Evolutionary conservation across 257 asterid genomes (phyloP), one percentile per base, ranked within the genome.

Genomic region (Jacaranda mimosifolia): DNA sequence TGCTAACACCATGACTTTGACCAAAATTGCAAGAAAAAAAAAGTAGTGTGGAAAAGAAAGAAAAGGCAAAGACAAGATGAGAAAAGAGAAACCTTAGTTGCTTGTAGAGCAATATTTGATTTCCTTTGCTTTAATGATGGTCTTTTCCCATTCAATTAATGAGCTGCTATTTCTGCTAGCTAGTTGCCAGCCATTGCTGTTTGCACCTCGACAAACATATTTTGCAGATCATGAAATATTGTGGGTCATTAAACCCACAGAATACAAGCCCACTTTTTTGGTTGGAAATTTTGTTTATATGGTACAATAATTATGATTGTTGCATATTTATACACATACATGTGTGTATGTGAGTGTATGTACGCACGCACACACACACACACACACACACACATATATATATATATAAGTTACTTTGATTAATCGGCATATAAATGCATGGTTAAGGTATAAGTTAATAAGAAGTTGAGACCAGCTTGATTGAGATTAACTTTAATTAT

Each of bases 1-100:
- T 87, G 85, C 55, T 70, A 79, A 63, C 64, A 62, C 85, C 82
- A 85, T 72, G 72, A 60, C 64, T 85, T 86, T 85, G 92, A 84
- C 90, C 78, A 79, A 26, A 79, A 64, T 79, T 60, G 51, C 17
- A 53, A 36, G 59, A 46, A 79, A 77, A 53, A n/a, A n/a, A 38
- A 32, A 43, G 58, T 39, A 56, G 46, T 38, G 49, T 35, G 40
- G 73, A 63, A 43, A 75, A 40, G 32, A 36, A 39, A 9, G 15
- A 36, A 4, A 52, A 75, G 40, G 21, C 1, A 52, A 42, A 68
- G 18, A 10, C 32, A 13, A 45, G 43, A 12, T 45, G 64, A 32
- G 73, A 18, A 52, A 65, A 68, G 70, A 72, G 67, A 68, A 42
- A 74, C 17, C 70, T 68, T 48, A 60, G 81, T 79, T 79, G 83